Conservation (phyloP, 2,329 filamentous ascomycete genomes). For the Cladophialophora psammophila region DNA sequence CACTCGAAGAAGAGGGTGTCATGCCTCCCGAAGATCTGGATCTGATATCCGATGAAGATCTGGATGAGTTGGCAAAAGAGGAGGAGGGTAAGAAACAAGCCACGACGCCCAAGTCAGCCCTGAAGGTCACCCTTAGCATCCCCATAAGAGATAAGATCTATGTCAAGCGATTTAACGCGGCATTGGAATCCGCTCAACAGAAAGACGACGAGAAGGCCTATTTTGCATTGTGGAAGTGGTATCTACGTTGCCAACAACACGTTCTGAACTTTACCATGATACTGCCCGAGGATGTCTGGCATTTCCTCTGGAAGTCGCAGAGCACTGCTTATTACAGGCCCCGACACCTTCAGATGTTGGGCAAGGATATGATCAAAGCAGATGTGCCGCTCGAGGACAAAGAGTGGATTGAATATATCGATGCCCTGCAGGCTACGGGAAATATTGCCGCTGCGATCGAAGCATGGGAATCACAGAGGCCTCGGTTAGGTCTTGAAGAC, state of each 20-base stretch:
- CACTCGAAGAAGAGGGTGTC: constrained; percentile 50
- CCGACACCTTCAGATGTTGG: constrained; percentile 66
- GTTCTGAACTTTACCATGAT: constrained; percentile 58
- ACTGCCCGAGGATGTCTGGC: constrained; percentile 68
- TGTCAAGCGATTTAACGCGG: constrained; percentile 50
- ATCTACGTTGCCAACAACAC: constrained; percentile 57
- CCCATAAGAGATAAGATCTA: constrained; percentile 49
- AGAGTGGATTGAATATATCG: constrained; percentile 72
- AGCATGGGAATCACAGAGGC: constrained; percentile 63
- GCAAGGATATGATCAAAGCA: constrained; percentile 70
- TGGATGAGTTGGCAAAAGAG: constrained; percentile 47
- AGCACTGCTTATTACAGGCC: constrained; percentile 60
- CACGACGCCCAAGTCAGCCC: constrained; percentile 15
- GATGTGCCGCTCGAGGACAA: constrained; percentile 62
- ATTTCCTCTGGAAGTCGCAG: constrained; percentile 70
- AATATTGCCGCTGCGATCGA: constrained; percentile 67
- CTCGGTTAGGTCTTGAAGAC: constrained; percentile 22
- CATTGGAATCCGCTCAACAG: constrained; percentile 45
- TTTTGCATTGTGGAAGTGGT: constrained; percentile 57
- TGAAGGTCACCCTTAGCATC: constrained; percentile 47
- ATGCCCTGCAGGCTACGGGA: constrained; percentile 71
- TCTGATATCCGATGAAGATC: constrained; percentile 50
- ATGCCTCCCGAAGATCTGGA: constrained; percentile 44
- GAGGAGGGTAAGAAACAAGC: constrained; percentile 29
- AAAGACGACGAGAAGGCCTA: constrained; percentile 44